Percentiles rank a stretch among this genome's conserved stretches.
Evolutionary conservation across 805 yeast species (phyloP).

Genomic region (Cyberlindnera xylosilytica): DNA sequence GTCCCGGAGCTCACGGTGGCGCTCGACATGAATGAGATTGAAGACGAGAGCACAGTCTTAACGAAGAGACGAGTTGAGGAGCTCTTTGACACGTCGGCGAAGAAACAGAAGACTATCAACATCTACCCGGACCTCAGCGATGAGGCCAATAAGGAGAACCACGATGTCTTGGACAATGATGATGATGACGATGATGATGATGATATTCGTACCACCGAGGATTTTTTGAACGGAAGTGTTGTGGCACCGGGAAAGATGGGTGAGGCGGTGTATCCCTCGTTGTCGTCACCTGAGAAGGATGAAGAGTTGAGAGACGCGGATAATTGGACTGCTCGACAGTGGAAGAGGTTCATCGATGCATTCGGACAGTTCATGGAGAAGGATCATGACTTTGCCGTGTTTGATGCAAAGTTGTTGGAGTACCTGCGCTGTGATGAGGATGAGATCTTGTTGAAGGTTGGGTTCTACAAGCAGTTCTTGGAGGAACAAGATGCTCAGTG

Average conservation of each 20-base stretch:
- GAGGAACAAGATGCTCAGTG: background rate
- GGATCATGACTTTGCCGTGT: conserved; percentile 13
- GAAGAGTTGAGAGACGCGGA: conserved; percentile 12
- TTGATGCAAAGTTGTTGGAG: conserved; percentile 11
- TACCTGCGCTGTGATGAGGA: conserved; percentile 21
- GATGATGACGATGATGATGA: no score
- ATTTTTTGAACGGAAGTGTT: no score
- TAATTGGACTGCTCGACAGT: conserved; percentile 17
- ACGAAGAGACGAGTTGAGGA: background rate
- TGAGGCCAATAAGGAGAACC: background rate
- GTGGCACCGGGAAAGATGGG: no score
- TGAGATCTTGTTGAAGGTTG: conserved; percentile 21
- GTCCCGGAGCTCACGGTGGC: conserved; percentile 25
- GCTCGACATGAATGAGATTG: conserved; percentile 5
- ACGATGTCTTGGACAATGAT: no score
- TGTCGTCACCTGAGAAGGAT: background rate
- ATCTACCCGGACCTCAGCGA: background rate
- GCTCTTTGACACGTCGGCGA: background rate
- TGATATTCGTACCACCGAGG: no score
- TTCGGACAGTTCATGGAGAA: conserved; percentile 8
- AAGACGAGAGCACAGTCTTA: conserved; percentile 5
- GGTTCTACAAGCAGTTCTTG: conserved; percentile 13
- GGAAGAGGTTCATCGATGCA: conserved; percentile 18
- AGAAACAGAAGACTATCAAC: background rate
- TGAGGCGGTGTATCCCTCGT: background rate